A percentile compares a stretch with the other conserved stretches of the same genome.
phyloP scores from a whole-genome alignment of 352 stramenopile genomes.

The Elongisporangium senticosum region DNA sequence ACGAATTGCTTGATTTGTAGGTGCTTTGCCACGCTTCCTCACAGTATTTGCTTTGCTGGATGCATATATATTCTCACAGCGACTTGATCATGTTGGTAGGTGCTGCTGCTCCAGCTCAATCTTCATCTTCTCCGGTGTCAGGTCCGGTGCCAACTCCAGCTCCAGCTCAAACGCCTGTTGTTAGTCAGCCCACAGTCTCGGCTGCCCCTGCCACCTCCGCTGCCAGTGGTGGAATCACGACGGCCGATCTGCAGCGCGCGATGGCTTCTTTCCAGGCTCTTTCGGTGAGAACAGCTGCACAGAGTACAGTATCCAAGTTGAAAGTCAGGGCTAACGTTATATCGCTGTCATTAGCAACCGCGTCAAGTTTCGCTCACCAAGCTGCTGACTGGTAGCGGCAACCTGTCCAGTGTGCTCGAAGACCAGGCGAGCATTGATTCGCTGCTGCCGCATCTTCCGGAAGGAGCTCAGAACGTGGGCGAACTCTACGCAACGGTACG shows the following conservation, averaged over 20 bases:
- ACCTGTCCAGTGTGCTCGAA: constrained; percentile 49
- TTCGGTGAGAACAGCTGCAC: constrained; percentile 26
- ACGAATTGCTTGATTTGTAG: too few species aligned
- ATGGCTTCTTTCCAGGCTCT: constrained; percentile 79
- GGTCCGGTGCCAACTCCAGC: constrained; percentile 11
- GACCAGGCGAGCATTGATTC: constrained; percentile 50
- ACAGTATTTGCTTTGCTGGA: too few species aligned
- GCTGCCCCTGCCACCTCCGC: constrained; percentile 6
- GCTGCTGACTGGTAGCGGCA: constrained; percentile 44
- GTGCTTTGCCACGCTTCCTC: too few species aligned
- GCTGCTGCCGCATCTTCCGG: constrained; percentile 69
- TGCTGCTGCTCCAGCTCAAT: constrained; percentile 3
- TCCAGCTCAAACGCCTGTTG: constrained; percentile 11
- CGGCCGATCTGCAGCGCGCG: constrained; percentile 79
- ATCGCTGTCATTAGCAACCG: constrained; percentile 32
- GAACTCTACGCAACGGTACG: constrained; percentile 72
- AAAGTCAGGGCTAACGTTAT: background rate
- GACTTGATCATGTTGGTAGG: too few species aligned
- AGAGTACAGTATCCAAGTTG: background rate
- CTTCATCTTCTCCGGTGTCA: constrained; percentile 3
- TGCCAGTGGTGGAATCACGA: constrained; percentile 39
- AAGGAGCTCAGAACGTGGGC: constrained; percentile 65
- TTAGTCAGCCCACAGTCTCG: constrained; percentile 1
- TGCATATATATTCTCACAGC: too few species aligned
- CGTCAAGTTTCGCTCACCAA: constrained; percentile 58